These are phyloP conservation scores for Saccharum hybrid DNA, from an alignment of 202 grass and related monocot species.

Conservation along the genomic window DNA sequence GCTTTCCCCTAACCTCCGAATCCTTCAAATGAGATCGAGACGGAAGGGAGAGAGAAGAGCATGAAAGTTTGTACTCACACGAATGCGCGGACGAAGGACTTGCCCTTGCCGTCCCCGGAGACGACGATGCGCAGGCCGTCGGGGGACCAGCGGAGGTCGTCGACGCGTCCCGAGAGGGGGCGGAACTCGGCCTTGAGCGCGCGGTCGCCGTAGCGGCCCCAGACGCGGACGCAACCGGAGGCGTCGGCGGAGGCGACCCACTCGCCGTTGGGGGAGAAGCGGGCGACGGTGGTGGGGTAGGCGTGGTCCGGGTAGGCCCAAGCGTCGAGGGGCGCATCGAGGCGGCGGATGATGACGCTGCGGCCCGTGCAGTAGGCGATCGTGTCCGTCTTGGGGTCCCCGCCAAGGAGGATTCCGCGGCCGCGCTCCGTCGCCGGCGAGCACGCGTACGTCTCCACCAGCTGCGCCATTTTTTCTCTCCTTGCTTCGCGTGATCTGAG, in stretches of 20 bases:
- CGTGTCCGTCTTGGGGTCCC: slow-evolving; percentile 72
- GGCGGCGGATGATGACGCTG: slow-evolving; percentile 86
- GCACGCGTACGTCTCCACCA: slow-evolving; percentile 90
- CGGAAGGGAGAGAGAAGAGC: background rate
- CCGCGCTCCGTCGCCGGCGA: slow-evolving; percentile 94
- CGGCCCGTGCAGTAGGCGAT: slow-evolving; percentile 81
- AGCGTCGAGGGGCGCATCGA: slow-evolving; percentile 69
- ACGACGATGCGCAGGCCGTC: slow-evolving; percentile 92
- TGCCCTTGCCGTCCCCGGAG: slow-evolving; percentile 86
- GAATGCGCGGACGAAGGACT: slow-evolving; percentile 87
- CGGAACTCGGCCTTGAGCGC: slow-evolving; percentile 95
- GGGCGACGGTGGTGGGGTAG: slow-evolving; percentile 80
- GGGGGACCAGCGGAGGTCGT: slow-evolving; percentile 96
- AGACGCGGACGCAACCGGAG: slow-evolving; percentile 74
- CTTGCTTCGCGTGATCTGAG: slow-evolving; percentile 34
- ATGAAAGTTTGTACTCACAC: slow-evolving; percentile 53
- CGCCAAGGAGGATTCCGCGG: slow-evolving; percentile 78
- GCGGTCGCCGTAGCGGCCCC: slow-evolving; percentile 86
- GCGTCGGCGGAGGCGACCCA: slow-evolving; percentile 93
- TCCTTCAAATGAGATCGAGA: slow-evolving; percentile 21
- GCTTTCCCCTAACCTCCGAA: slow-evolving; percentile 20
- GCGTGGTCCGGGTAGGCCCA: slow-evolving; percentile 85
- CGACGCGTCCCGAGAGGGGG: slow-evolving; percentile 78
- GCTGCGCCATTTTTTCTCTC: slow-evolving; percentile 61
- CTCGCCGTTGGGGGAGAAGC: slow-evolving; percentile 95